These are phyloP conservation scores for Penicillium cosmopolitanum DNA, from an alignment of 495 filamentous ascomycete genomes.

Conservation along the genomic window DNA sequence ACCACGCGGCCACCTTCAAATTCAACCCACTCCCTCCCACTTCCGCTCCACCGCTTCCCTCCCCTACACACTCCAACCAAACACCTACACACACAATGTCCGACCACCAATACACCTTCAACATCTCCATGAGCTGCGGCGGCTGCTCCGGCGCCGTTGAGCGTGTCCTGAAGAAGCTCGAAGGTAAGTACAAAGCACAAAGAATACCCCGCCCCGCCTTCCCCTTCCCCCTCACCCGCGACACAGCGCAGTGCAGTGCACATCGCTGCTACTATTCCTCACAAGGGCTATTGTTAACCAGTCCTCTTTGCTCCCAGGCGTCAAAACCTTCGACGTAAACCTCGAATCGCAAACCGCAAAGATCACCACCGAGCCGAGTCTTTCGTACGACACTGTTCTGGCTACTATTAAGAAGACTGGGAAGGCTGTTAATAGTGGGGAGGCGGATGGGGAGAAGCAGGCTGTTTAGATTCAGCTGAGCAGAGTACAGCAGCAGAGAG, in stretches of 20 bases:
- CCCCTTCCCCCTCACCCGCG: background rate
- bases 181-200: slow-evolving; percentile 60
- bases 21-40: background rate
- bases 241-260: no score
- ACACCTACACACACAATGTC: slow-evolving; percentile 47
- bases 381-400: slow-evolving; percentile 80
- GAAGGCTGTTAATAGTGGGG: slow-evolving; percentile 79
- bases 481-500: no score
- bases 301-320: no score
- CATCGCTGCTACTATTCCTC: no score
- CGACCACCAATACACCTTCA: slow-evolving; percentile 71
- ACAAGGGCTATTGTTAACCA: no score
- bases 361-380: slow-evolving; percentile 63
- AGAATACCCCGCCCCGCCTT: slow-evolving; percentile 1
- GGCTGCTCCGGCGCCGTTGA: slow-evolving; percentile 77
- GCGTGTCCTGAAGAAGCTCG: slow-evolving; percentile 91
- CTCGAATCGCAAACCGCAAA: slow-evolving; percentile 81
- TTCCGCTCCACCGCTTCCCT: slow-evolving; percentile 1
- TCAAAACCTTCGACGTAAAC: slow-evolving; percentile 83
- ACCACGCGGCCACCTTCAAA: no score
- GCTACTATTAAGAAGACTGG: slow-evolving; percentile 93
- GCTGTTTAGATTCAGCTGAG: slow-evolving; percentile 31
- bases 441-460: slow-evolving; percentile 57
- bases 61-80: background rate
- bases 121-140: slow-evolving; percentile 69